Conservation (phyloP, 2,329 filamentous ascomycete species). For the Neopestalotiopsis rosae region DNA sequence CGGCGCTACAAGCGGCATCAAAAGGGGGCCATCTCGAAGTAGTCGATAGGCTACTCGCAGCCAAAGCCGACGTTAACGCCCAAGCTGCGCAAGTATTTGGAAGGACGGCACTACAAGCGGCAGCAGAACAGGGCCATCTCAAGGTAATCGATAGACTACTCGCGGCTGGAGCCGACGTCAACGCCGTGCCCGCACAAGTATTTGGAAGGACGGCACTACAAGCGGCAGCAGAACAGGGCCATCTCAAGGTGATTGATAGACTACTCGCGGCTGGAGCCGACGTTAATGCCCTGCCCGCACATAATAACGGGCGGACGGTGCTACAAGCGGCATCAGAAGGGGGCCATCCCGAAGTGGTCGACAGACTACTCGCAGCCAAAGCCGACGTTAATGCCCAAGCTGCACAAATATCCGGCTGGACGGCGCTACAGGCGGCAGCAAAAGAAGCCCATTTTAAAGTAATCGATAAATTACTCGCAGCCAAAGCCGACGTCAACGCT, state of each 20-base stretch:
- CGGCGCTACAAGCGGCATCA: too few relatives aligned
- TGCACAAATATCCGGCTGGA: background rate
- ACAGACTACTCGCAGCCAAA: background rate
- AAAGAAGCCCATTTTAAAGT: background rate
- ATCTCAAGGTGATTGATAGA: slow-evolving; percentile 9
- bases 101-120: too few relatives aligned
- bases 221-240: slow-evolving; percentile 7
- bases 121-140: too few relatives aligned
- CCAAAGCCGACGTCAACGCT: too few relatives aligned
- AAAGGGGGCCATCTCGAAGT: too few relatives aligned
- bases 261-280: slow-evolving; percentile 6
- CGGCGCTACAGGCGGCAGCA: slow-evolving; percentile 7
- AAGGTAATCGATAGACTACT: too few relatives aligned
- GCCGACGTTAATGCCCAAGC: background rate
- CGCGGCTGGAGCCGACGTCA: too few relatives aligned
- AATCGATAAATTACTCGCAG: background rate
- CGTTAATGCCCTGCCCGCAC: slow-evolving; percentile 4
- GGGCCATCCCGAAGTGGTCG: background rate
- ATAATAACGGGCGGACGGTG: background rate
- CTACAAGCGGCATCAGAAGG: background rate
- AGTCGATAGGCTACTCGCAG: too few relatives aligned
- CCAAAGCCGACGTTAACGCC: too few relatives aligned
- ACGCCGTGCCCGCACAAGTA: too few relatives aligned
- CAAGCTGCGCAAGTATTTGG: too few relatives aligned
- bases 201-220: too few relatives aligned